Evolutionary conservation across 106 monocot species (phyloP), one percentile per base, ranked within the genome.

Genomic region (Allium fistulosum): DNA sequence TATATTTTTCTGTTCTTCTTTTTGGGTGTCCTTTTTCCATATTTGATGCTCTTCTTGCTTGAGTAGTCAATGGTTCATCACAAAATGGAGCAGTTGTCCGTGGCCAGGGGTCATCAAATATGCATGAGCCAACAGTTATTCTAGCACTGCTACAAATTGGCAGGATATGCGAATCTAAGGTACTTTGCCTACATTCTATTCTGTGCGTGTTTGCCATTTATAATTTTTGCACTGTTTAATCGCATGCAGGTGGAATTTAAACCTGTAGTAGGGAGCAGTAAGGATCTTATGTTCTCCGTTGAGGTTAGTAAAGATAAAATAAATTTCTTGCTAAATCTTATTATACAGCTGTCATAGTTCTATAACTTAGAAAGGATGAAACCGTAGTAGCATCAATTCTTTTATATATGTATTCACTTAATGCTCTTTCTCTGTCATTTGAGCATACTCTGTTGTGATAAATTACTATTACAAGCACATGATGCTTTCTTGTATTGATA

Each of bases 71-170:
- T 75, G 84, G 84, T 55, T 49, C 65, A 48, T 56, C 66, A 17
- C n/a, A 11, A 50, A 71, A 61, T 70, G 80, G 72, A 67, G 60
- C 74, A 64, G 27, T 62, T 73, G 46, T 27, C 17, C 77, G 61
- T 17, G 76, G 64, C 55, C 80, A 48, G 8, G 83, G 76, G 58
- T 71, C 75, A 48, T 12, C 71, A 17, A 57, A 63, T 74, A 13
- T 69, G 71, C 66, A 63, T 58, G 37, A 37, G 37, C 37, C 37
- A 37, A 72, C 78, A 51, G 81, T 79, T 57, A 61, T 93, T 66
- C 51, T 59, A 45, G 90, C 82, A 14, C 66, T 93, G 75, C 79
- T 79, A 79, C 90, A 93, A 79, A 93, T 93, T 65, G 93, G 81
- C 2, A 67, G 80, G 63, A 81, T 73, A 46, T 93, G 86, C 78